phyloP scores from a whole-genome alignment of 257 asterid genomes.

The Jasminum sambac region DNA sequence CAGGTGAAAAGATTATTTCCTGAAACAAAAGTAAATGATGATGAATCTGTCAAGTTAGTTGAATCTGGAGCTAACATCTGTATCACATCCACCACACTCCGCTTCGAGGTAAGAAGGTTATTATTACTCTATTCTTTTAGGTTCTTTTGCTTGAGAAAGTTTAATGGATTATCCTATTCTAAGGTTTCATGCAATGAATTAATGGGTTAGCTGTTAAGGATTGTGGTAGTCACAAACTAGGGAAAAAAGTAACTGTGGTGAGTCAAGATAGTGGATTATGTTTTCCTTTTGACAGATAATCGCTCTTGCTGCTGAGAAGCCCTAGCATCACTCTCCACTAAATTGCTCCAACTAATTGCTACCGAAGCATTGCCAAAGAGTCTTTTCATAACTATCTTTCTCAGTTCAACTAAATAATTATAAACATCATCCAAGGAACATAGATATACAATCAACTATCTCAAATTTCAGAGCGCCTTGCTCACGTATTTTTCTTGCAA shows the following conservation, averaged over 20 bases:
- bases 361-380: neutral
- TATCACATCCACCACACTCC: constrained; percentile 50
- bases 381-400: neutral
- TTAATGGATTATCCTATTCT: neutral
- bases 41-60: constrained; percentile 34
- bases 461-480: neutral
- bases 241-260: too few relatives aligned
- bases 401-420: neutral
- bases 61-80: constrained; percentile 34
- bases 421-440: neutral
- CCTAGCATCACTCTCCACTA: neutral
- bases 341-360: neutral
- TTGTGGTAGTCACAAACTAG: too few relatives aligned
- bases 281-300: neutral
- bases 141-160: neutral
- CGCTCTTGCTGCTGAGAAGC: neutral
- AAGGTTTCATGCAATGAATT: neutral
- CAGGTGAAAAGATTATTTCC: constrained; percentile 29
- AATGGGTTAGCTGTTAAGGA: neutral
- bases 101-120: constrained; percentile 72
- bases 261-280: too few relatives aligned
- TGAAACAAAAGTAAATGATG: constrained; percentile 25
- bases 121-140: constrained; percentile 4
- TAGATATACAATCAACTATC: neutral
- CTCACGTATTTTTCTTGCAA: neutral